Conservation (phyloP, 139 green algal species). For the Klebsormidium nitens region DNA sequence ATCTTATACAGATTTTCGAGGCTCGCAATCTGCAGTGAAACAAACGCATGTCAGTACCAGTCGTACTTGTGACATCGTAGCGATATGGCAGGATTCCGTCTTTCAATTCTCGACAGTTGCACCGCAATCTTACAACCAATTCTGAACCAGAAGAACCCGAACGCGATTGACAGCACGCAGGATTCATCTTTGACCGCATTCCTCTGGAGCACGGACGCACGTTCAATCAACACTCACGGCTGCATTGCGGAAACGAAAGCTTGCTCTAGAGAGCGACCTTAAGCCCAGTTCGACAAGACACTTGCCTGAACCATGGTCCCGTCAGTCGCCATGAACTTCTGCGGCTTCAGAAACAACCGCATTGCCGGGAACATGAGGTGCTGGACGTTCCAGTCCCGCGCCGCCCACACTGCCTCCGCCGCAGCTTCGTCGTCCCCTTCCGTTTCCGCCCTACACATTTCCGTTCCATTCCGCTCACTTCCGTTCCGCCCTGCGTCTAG, state of each 20-base stretch:
- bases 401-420: constrained; percentile 11
- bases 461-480: not conserved
- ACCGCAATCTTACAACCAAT: not conserved
- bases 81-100: not conserved
- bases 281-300: no score
- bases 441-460: not conserved
- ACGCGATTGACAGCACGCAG: not conserved
- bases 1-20: constrained; percentile 83
- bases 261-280: not conserved
- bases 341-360: constrained; percentile 36
- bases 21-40: constrained; percentile 68
- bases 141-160: not conserved
- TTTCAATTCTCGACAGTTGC: not conserved
- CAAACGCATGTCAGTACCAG: constrained; percentile 20
- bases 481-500: no score
- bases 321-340: constrained; percentile 25
- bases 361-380: constrained; percentile 39
- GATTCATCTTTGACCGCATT: not conserved
- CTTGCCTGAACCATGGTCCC: constrained; percentile 27
- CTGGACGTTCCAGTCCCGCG: constrained; percentile 42
- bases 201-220: not conserved
- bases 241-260: not conserved
- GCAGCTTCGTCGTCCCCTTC: not conserved
- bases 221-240: not conserved
- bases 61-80: not conserved